Evolutionary conservation across 176 grass and related monocot species (phyloP).

Genomic region (Musa itinerans): DNA sequence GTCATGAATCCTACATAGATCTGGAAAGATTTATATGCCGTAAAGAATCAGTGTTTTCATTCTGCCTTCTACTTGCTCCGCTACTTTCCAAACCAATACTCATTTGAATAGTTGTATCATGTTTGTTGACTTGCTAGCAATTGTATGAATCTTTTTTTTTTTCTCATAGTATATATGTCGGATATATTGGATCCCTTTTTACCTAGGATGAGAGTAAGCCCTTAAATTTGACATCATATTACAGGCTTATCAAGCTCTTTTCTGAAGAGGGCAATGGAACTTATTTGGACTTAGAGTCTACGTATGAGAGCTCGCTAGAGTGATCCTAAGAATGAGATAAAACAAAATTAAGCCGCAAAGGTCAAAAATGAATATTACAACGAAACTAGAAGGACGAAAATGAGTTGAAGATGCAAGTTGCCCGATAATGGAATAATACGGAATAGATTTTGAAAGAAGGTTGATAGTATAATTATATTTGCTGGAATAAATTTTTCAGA

Average conservation of each 20-base stretch:
- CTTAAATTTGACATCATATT: conserved; percentile 18
- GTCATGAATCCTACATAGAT: no score
- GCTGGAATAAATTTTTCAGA: no score
- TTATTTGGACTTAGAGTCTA: conserved; percentile 64
- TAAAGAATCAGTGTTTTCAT: no score
- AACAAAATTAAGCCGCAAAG: neutral
- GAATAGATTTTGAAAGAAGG: no score
- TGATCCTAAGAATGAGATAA: conserved; percentile 30
- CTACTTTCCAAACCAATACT: no score
- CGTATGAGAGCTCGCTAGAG: conserved; percentile 39
- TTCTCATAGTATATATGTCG: no score
- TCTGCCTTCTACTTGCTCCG: no score
- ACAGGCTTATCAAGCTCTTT: conserved; percentile 38
- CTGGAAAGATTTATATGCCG: no score
- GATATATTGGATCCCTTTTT: neutral
- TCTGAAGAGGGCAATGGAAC: conserved; percentile 37
- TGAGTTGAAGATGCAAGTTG: neutral
- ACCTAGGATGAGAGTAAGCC: neutral
- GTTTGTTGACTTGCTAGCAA: no score
- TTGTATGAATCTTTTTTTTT: neutral
- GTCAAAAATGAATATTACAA: neutral
- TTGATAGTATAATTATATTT: no score
- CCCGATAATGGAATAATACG: no score
- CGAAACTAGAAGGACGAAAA: neutral
- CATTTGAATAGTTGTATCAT: no score